Conservation (phyloP, 2,329 filamentous ascomycete species). For the Talaromyces amestolkiae region DNA sequence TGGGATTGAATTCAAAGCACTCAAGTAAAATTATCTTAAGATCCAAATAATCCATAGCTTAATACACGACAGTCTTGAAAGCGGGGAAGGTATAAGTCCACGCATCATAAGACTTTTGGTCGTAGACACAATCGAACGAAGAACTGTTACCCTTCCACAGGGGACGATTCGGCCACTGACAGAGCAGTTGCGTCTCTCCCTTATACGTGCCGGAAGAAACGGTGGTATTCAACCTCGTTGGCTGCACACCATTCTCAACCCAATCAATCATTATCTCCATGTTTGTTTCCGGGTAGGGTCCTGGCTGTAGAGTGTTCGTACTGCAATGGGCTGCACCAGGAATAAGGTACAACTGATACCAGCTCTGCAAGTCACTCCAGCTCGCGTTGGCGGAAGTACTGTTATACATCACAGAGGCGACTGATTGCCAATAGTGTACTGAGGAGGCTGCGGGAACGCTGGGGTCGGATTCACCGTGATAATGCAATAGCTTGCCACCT, state of each 20-base stretch:
- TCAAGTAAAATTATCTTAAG: background rate
- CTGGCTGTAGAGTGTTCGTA: slow-evolving; percentile 34
- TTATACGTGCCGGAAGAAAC: slow-evolving; percentile 19
- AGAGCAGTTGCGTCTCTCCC: background rate
- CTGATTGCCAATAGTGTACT: background rate
- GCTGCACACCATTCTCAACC: slow-evolving; percentile 49
- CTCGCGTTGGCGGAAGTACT: background rate
- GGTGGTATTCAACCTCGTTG: slow-evolving; percentile 42
- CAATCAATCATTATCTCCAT: slow-evolving; percentile 48
- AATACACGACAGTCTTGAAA: background rate
- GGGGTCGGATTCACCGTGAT: background rate
- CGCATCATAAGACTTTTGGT: background rate
- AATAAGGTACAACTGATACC: background rate
- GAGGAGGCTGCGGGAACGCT: background rate
- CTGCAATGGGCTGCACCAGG: background rate
- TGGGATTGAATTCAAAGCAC: background rate
- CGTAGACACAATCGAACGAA: background rate
- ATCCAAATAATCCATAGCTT: background rate
- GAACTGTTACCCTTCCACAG: background rate
- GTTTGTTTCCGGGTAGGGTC: slow-evolving; percentile 45
- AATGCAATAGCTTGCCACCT: background rate
- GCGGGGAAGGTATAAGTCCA: background rate
- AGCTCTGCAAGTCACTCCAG: background rate
- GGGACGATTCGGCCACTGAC: background rate
- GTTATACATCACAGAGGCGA: background rate